Conservation (phyloP, 306 rosid species). For the Cucurbita argyrosperma region DNA sequence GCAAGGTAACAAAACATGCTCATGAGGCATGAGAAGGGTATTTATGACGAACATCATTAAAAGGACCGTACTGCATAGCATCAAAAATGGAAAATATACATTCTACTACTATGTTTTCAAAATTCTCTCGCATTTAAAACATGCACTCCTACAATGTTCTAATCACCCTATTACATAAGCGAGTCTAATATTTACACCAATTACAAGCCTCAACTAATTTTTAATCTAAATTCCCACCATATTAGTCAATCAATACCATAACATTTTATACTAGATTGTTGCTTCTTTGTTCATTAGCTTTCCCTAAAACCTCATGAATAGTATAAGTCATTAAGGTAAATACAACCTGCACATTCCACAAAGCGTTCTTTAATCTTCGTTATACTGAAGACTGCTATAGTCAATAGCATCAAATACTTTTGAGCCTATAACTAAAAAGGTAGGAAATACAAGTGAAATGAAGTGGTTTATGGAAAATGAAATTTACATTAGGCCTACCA, state of each 20-base stretch:
- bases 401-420: not conserved
- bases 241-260: not conserved
- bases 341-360: not conserved
- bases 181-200: not conserved
- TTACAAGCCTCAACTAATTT: not conserved
- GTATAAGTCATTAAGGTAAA: not conserved
- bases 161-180: not conserved
- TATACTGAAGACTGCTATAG: too few species aligned
- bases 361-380: not conserved
- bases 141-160: not conserved
- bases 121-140: not conserved
- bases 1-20: not conserved
- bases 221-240: not conserved
- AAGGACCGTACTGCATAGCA: not conserved
- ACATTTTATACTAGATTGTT: not conserved
- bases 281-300: not conserved
- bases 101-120: not conserved
- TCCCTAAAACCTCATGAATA: not conserved
- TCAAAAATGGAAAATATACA: not conserved
- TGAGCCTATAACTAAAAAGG: not conserved
- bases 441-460: not conserved
- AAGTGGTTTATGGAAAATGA: not conserved
- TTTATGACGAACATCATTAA: not conserved
- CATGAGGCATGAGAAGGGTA: not conserved
- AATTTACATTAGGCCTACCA: not conserved